Base-by-base conservation (phyloP, 768 basidiomycete species). In the Pisolithus microcarpus region DNA sequence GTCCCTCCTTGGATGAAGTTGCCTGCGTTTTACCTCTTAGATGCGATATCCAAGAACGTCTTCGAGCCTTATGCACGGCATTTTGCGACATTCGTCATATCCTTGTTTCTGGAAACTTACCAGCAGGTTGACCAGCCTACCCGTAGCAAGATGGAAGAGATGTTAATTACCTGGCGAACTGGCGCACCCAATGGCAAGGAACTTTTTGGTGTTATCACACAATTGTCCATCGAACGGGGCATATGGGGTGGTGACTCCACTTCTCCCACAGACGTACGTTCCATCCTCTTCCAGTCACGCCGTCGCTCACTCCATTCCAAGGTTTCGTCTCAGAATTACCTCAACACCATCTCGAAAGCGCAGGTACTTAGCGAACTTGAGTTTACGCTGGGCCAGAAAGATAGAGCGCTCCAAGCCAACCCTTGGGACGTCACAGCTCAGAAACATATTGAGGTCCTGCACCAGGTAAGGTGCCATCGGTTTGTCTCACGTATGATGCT, bases 41-140 rank as follows among this genome's bases (percentile, higher is more conserved):
- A 98, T 64, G 94, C 94, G 13, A 92, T 99, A 52, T 90, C 90
- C 50, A 99, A 99, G 69, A 98, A 98, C 72, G 84, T 94, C 31
- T 94, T 84, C 57, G 82, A 90, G 24, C 94, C 94, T 19, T 98
- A 97, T 70, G 88, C 90, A 28, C 81, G 82, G 53, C 79, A 84
- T 55, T 93, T 99, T 61, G 77, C 87, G 10, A 76, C 82, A 9
- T 80, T 92, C 64, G 87, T 94, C 54, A 85, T 87, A 51, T 78
- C 82, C 19, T 71, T 94, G 16, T 98, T 93, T 71, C 74, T 96
- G 57, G 82, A 89, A 56, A 85, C 93, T 26, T 97, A 98, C 69
- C 76, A 80, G 43, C 77, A 82, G 59, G 94, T 96, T 57, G 93
- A 96, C 63, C 81, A 82, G 46, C 70, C 69, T 38, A 95, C 91